phyloP scores from a whole-genome alignment of 2,329 filamentous ascomycete species.

The Clarireedia monteithiana region DNA sequence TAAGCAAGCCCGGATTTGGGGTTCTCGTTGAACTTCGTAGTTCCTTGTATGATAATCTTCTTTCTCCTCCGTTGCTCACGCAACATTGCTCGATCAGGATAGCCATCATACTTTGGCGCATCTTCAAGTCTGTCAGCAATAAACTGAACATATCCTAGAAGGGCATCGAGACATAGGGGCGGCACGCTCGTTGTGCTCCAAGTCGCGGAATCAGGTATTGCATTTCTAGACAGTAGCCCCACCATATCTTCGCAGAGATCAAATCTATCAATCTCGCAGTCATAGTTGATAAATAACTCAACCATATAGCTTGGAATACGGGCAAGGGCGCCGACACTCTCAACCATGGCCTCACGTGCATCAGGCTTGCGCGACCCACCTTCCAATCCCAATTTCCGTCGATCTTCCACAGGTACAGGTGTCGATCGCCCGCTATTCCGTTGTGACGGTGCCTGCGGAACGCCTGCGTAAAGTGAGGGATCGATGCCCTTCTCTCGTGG shows the following conservation, averaged over 20 bases:
- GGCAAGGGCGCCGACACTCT: conserved; percentile 85
- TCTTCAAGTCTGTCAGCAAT: conserved; percentile 81
- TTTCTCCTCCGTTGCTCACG: conserved; percentile 71
- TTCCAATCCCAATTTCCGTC: conserved; percentile 86
- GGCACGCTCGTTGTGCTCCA: conserved; percentile 99
- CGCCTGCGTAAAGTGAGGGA: conserved; percentile 82
- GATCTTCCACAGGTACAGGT: conserved; percentile 84
- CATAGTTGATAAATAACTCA: conserved; percentile 96
- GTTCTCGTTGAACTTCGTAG: conserved; percentile 89
- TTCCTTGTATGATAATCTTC: conserved; percentile 79
- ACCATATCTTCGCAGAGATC: conserved; percentile 96
- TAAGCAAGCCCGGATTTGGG: conserved; percentile 85
- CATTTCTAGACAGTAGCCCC: conserved; percentile 84
- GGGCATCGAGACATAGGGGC: conserved; percentile 83
- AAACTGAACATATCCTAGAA: conserved; percentile 86
- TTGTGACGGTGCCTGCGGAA: conserved; percentile 80
- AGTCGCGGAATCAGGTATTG: conserved; percentile 91
- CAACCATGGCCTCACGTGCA: conserved; percentile 95
- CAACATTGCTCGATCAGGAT: conserved; percentile 57
- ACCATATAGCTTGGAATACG: conserved; percentile 92
- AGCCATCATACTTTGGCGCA: conserved; percentile 52
- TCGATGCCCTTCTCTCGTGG: conserved; percentile 86
- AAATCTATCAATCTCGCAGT: conserved; percentile 84
- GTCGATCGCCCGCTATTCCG: conserved; percentile 74
- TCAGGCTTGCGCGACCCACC: conserved; percentile 89